Evolutionary conservation across 805 yeast genomes (phyloP).

Genomic region (Saturnispora diversa): DNA sequence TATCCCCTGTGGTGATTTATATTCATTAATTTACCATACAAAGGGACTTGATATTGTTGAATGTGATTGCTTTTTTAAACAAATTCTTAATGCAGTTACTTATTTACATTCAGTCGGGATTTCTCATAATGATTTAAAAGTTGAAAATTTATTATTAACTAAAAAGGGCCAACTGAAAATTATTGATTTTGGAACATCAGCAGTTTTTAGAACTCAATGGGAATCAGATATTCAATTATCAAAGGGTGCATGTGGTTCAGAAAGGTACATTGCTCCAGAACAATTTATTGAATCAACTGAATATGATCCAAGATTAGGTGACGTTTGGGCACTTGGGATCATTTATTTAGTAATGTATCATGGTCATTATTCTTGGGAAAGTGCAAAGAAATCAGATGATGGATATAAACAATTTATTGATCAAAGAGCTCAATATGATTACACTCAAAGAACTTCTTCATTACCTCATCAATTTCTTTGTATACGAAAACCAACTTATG

Average conservation of each 20-base stretch:
- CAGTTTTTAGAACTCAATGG: constrained; percentile 88
- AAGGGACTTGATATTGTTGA: constrained; percentile 53
- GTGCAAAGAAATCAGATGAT: constrained; percentile 33
- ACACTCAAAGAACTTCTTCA: constrained; percentile 23
- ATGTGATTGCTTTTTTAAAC: constrained; percentile 86
- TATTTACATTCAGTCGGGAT: constrained; percentile 89
- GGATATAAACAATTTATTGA: constrained; percentile 37
- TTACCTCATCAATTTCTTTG: constrained; percentile 25
- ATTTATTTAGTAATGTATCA: constrained; percentile 58
- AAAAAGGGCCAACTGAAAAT: constrained; percentile 58
- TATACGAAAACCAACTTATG: constrained; percentile 35
- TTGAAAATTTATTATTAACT: constrained; percentile 74
- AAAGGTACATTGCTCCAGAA: constrained; percentile 89
- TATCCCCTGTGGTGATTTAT: constrained; percentile 81
- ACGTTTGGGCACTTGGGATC: constrained; percentile 85
- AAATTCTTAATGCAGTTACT: constrained; percentile 69
- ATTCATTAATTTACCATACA: constrained; percentile 46
- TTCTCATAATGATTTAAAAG: constrained; percentile 88
- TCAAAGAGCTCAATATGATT: constrained; percentile 35
- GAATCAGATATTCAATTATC: constrained; percentile 62
- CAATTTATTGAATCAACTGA: constrained; percentile 48
- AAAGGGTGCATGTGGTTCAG: constrained; percentile 78
- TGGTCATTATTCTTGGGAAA: constrained; percentile 33
- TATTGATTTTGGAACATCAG: constrained; percentile 87
- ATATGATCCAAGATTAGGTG: constrained; percentile 74